Conservation (phyloP, 225 moss, liverwort and hornwort genomes). For the Takakia lepidozioides region DNA sequence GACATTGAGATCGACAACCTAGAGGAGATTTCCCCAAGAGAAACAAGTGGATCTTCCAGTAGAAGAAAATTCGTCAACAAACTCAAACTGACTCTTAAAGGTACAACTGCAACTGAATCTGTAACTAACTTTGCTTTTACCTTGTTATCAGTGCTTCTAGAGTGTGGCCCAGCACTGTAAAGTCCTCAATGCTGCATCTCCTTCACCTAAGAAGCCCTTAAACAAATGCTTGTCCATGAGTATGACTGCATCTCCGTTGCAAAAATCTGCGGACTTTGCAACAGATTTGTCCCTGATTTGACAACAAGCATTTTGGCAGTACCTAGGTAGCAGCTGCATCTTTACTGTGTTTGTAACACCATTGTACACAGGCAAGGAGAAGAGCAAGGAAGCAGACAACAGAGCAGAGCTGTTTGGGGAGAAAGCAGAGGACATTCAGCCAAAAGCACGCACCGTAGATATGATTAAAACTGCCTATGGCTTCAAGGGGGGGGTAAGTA, state of each 20-base stretch:
- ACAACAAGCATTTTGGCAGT: not conserved
- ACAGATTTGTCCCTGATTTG: not conserved
- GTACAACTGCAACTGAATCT: not conserved
- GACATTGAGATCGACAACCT: conserved; percentile 76
- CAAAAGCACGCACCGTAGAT: conserved; percentile 68
- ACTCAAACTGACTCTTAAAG: conserved; percentile 24
- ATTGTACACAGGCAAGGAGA: conserved; percentile 68
- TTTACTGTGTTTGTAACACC: too few relatives aligned
- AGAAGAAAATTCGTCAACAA: conserved; percentile 54
- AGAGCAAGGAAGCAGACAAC: conserved; percentile 51
- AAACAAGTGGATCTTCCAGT: conserved; percentile 46
- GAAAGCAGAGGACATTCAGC: conserved; percentile 54
- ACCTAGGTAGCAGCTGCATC: not conserved
- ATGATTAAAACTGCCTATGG: conserved; percentile 90
- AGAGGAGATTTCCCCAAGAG: conserved; percentile 30
- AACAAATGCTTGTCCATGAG: not conserved
- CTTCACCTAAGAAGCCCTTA: too few relatives aligned
- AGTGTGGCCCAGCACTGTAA: too few relatives aligned
- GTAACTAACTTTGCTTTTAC: too few relatives aligned
- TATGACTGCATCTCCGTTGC: too few relatives aligned
- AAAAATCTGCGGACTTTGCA: too few relatives aligned
- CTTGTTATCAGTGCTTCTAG: too few relatives aligned
- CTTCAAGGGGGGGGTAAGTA: too few relatives aligned
- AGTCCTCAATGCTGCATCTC: too few relatives aligned
- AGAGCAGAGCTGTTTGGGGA: conserved; percentile 81